Percentiles rank a stretch among this genome's conserved stretches.
Conservation (phyloP, 2,329 filamentous ascomycete genomes). For the Trichoderma guizhouense region DNA sequence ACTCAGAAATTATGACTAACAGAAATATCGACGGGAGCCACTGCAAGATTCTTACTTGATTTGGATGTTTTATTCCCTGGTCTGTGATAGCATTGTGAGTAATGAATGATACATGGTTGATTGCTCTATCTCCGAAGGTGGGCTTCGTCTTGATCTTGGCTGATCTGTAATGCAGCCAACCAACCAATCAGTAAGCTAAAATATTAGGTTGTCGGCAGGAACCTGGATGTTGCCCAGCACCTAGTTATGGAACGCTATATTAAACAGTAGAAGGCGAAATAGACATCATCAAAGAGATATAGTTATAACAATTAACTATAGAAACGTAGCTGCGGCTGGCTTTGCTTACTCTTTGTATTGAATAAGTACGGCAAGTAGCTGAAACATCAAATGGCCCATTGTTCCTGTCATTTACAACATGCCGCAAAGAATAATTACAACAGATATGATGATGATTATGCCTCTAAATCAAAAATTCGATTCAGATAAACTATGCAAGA, state of each 20-base stretch:
- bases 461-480: no score
- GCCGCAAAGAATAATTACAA: rapidly evolving
- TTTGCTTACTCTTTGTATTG: no score
- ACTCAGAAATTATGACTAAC: slow-evolving; percentile 12
- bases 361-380: no score
- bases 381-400: no score
- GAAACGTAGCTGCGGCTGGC: no score
- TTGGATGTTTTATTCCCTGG: neutral
- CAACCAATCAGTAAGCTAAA: neutral
- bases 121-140: neutral
- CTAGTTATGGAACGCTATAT: neutral
- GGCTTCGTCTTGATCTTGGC: neutral
- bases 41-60: neutral
- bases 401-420: no score
- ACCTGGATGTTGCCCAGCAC: neutral
- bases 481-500: neutral
- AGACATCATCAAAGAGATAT: no score
- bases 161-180: neutral
- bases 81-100: neutral
- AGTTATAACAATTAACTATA: no score
- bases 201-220: neutral
- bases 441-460: neutral
- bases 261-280: neutral
- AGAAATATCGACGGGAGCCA: neutral
- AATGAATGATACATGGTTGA: neutral